phyloP scores from a whole-genome alignment of 257 asterid genomes.

The Phtheirospermum japonicum region DNA sequence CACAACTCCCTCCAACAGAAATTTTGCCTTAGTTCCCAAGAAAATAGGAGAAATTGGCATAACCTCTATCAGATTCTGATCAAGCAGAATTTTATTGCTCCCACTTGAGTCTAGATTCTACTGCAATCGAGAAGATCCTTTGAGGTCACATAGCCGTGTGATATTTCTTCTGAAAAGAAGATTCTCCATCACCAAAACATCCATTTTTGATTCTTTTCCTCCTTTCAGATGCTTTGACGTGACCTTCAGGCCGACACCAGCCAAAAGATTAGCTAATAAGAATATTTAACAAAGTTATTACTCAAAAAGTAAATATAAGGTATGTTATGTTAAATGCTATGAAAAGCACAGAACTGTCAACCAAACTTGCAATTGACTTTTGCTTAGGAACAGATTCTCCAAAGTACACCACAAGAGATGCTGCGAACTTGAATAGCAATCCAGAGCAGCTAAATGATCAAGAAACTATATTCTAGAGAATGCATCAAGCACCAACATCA shows the following conservation, averaged over 20 bases:
- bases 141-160: conserved; percentile 68
- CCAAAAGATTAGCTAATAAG: conserved; percentile 27
- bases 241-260: conserved; percentile 44
- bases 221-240: conserved; percentile 64
- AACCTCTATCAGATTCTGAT: conserved; percentile 71
- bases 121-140: conserved; percentile 77
- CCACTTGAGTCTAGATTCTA: conserved; percentile 84
- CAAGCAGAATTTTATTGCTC: conserved; percentile 76
- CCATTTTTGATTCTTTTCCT: conserved; percentile 70
- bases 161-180: conserved; percentile 68
- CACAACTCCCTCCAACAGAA: conserved; percentile 70
- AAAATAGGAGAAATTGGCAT: conserved; percentile 90
- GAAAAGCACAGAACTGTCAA: neutral
- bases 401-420: conserved; percentile 2
- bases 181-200: conserved; percentile 89
- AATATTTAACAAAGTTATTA: neutral
- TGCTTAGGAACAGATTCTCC: conserved; percentile 8
- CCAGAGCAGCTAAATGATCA: neutral
- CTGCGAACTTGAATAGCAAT: conserved; percentile 9
- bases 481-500: neutral
- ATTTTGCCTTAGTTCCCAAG: conserved; percentile 73
- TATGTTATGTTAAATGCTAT: conserved; percentile 8
- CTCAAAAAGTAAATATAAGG: neutral
- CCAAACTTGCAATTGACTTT: neutral
- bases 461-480: neutral